phyloP scores from a whole-genome alignment of 345 rosid genomes.

The Sisymbrium irio region DNA sequence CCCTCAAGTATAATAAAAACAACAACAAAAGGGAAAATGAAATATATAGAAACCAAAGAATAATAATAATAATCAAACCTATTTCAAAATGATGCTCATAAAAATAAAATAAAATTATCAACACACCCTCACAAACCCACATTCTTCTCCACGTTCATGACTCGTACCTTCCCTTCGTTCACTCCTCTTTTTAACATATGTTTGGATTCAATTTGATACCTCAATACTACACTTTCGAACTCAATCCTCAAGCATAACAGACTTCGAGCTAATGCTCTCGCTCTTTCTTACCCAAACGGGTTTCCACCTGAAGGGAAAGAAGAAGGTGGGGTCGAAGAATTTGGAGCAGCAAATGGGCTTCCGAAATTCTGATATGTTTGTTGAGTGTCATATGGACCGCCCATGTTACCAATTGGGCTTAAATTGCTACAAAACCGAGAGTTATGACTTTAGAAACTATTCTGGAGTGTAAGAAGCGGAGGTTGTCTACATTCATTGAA shows the following conservation, averaged over 20 bases:
- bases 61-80: slow-evolving; percentile 18
- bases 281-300: slow-evolving; percentile 31
- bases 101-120: neutral
- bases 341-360: slow-evolving; percentile 36
- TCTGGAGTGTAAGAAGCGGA: neutral
- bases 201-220: neutral
- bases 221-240: neutral
- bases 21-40: neutral
- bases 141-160: slow-evolving; percentile 23
- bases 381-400: slow-evolving; percentile 35
- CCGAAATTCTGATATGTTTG: slow-evolving; percentile 51
- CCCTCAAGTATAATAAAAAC: slow-evolving; percentile 3
- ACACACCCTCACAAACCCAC: slow-evolving; percentile 22
- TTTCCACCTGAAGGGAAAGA: slow-evolving; percentile 29
- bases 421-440: slow-evolving; percentile 29
- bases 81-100: neutral
- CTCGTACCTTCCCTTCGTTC: slow-evolving; percentile 4
- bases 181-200: slow-evolving; percentile 26
- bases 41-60: slow-evolving; percentile 16
- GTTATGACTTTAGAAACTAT: slow-evolving; percentile 25
- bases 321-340: slow-evolving; percentile 21
- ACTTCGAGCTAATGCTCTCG: neutral
- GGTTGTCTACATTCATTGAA: neutral
- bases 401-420: slow-evolving; percentile 40
- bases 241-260: neutral